phyloP scores from a whole-genome alignment of 2,329 filamentous ascomycete genomes.

The Colletotrichum godetiae region DNA sequence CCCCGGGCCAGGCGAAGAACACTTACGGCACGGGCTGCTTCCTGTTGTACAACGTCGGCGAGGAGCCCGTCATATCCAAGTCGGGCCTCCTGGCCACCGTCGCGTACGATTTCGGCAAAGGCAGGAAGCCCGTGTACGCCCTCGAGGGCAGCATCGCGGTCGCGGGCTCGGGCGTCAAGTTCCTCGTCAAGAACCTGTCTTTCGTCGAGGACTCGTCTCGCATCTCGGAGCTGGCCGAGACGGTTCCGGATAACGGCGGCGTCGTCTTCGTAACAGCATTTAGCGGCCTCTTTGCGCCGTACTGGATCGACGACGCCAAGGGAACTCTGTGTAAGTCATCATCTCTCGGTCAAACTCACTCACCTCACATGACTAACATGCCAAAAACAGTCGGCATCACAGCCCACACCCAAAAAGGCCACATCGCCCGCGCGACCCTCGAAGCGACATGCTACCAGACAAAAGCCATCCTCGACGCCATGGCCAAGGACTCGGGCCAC shows the following conservation, averaged over 20 bases:
- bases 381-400: slow-evolving; percentile 76
- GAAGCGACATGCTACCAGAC: slow-evolving; percentile 95
- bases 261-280: slow-evolving; percentile 92
- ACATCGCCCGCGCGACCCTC: slow-evolving; percentile 89
- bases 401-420: slow-evolving; percentile 84
- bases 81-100: slow-evolving; percentile 88
- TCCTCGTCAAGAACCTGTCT: slow-evolving; percentile 73
- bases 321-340: slow-evolving; percentile 78
- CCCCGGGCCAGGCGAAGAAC: slow-evolving; percentile 86
- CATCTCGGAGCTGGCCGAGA: slow-evolving; percentile 63
- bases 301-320: slow-evolving; percentile 94
- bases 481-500: slow-evolving; percentile 87
- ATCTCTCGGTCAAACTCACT: neutral
- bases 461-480: slow-evolving; percentile 89
- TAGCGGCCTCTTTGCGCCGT: slow-evolving; percentile 89
- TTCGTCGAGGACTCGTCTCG: slow-evolving; percentile 64
- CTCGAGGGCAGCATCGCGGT: slow-evolving; percentile 88
- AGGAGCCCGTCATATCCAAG: slow-evolving; percentile 85
- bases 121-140: slow-evolving; percentile 75
- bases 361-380: slow-evolving; percentile 2
- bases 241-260: slow-evolving; percentile 79
- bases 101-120: slow-evolving; percentile 81
- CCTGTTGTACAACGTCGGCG: slow-evolving; percentile 88
- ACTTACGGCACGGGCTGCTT: slow-evolving; percentile 94
- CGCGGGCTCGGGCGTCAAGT: slow-evolving; percentile 83